A percentile compares a stretch with the other conserved stretches of the same genome.
Conservation (phyloP, 768 basidiomycete species). For the Calocybe cyanea region DNA sequence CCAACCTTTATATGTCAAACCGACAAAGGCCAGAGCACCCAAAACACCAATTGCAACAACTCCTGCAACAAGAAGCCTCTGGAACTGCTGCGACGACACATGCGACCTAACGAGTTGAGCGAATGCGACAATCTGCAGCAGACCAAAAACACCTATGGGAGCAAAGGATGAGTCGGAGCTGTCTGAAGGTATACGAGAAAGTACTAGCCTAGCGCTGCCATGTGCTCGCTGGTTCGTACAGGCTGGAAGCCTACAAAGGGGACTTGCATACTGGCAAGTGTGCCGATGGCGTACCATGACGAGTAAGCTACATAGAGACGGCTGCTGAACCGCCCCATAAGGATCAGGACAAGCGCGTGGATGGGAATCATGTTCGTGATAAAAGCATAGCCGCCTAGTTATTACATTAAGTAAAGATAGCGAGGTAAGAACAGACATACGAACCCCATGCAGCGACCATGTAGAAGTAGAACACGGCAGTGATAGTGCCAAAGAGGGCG, state of each 20-base stretch:
- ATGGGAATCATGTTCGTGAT: conserved; percentile 99
- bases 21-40: conserved; percentile 69
- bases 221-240: conserved; percentile 96
- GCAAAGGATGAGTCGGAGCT: too few relatives aligned
- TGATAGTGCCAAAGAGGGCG: conserved; percentile 83
- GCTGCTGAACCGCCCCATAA: conserved; percentile 94
- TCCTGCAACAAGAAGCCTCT: conserved; percentile 65
- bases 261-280: conserved; percentile 97
- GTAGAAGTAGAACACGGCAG: conserved; percentile 98
- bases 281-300: conserved; percentile 97
- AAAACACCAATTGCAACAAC: conserved; percentile 69
- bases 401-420: conserved; percentile 3
- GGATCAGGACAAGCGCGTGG: conserved; percentile 87
- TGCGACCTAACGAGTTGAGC: conserved; percentile 85
- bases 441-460: conserved; percentile 99
- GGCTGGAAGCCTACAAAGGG: conserved; percentile 99
- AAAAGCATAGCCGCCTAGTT: conserved; percentile 91
- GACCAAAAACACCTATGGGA: conserved; percentile 80
- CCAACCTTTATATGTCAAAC: conserved; percentile 87
- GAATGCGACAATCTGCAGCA: conserved; percentile 95
- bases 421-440: conserved; percentile 19
- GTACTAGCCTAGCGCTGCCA: conserved; percentile 87
- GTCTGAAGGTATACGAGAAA: too few relatives aligned
- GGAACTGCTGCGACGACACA: conserved; percentile 90
- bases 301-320: conserved; percentile 94